Conservation (phyloP, 2,329 filamentous ascomycete genomes). For the Ilyonectria destructans region DNA sequence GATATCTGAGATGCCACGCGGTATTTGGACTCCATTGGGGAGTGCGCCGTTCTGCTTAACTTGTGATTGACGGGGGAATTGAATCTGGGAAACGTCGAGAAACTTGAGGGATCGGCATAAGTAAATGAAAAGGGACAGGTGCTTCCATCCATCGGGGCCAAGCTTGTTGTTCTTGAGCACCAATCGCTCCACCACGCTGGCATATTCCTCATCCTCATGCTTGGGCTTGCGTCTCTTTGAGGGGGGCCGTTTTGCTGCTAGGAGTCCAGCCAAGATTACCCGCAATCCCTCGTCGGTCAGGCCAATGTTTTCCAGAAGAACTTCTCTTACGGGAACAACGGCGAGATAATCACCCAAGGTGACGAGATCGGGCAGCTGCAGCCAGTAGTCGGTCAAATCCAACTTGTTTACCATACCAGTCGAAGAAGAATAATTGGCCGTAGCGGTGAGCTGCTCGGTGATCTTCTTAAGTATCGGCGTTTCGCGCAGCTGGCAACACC, state of each 20-base stretch:
- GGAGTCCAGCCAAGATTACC: conserved; percentile 87
- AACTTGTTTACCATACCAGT: conserved; percentile 87
- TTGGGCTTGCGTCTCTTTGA: conserved; percentile 66
- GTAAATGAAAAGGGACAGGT: conserved; percentile 91
- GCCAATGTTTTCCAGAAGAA: conserved; percentile 90
- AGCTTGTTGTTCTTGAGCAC: conserved; percentile 95
- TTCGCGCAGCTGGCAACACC: conserved; percentile 95
- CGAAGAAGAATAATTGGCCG: conserved; percentile 75
- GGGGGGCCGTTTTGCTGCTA: conserved; percentile 82
- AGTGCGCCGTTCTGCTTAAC: conserved; percentile 50
- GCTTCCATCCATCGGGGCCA: conserved; percentile 89
- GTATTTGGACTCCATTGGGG: conserved; percentile 55
- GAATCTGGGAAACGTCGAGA: conserved; percentile 88
- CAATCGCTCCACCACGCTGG: conserved; percentile 88
- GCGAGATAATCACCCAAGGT: conserved; percentile 96
- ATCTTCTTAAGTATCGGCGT: conserved; percentile 94
- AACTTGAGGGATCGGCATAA: conserved; percentile 90
- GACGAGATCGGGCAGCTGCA: conserved; percentile 87
- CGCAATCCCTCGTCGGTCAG: conserved; percentile 90
- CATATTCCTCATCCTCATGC: conserved; percentile 64
- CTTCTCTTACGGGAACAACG: conserved; percentile 89
- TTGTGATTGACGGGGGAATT: conserved; percentile 73
- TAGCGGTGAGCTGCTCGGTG: conserved; percentile 86
- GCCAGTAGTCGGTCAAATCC: conserved; percentile 86
- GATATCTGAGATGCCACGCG: conserved; percentile 67